Evolutionary conservation across 1,284 basidiomycete genomes (phyloP), one percentile per base, ranked within the genome.

Genomic region (Inonotus obliquus): DNA sequence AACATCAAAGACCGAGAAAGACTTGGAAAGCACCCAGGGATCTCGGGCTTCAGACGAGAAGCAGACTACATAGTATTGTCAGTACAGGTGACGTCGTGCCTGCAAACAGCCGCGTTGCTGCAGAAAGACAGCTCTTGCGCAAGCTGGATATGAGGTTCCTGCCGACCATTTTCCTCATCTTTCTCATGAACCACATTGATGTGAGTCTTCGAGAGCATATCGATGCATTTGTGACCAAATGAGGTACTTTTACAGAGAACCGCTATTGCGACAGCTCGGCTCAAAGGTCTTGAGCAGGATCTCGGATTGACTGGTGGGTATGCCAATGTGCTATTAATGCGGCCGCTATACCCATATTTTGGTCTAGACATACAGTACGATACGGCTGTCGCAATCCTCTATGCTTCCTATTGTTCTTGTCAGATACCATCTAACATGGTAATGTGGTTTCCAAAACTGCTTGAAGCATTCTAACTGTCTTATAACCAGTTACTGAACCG

Each of bases 371-470:
- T 85, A n/a, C 79, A 86, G 67, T 87, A 86, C 67, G 76, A 77
- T 10, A 82, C 80, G 0, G 74, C 85, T 7, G 74, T 87, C 11
- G 84, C 84, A 0, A 76, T 86, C 49, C 75, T 86, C 25, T 87
- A 81, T 63, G 84, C 75, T 2, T 82, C 83, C 0, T 86, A 86
- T 61, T 79, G 79, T 49, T 83, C 85, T 1, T 79, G 81, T 9
- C 83, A 86, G 67, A 79, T 87, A 48, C 85, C 85, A 2, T 86
- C 83, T 0, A 87, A 86, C 59, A 86, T 87, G 80, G 83, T 81
- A 59, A 29, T 73, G 87, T 2, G 23, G 9, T 25, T 5, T 17
- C 17, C 11, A 21, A 7, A 25, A 27, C 13, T 23, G 23, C 1
- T 2, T 27, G 23, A 29, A 27, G 13, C 35, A 39, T 29, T 32